Percentiles rank a stretch among this genome's conserved stretches.
phyloP scores from a whole-genome alignment of 2,329 filamentous ascomycete species.

The Fusarium sp. region DNA sequence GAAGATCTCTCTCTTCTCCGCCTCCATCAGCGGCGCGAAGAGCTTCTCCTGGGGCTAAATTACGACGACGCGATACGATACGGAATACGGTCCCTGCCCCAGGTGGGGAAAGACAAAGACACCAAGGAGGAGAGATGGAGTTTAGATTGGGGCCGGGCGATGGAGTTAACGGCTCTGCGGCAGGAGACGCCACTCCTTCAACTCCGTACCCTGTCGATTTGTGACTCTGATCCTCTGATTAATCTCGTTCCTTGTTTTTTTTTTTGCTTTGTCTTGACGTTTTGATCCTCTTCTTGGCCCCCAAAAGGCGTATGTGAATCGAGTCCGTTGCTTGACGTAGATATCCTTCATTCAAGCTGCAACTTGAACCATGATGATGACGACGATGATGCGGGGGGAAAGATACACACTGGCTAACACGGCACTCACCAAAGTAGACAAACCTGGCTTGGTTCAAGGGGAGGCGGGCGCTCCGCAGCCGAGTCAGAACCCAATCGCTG shows the following conservation, averaged over 20 bases:
- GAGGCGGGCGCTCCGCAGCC: constrained; percentile 26
- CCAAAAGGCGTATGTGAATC: constrained; percentile 5
- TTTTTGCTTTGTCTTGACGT: neutral
- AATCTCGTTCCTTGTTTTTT: neutral
- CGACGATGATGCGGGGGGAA: neutral
- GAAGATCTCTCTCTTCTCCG: constrained; percentile 2
- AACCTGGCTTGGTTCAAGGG: constrained; percentile 23
- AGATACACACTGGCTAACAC: neutral
- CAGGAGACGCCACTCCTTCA: constrained; percentile 26
- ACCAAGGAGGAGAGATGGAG: constrained; percentile 11
- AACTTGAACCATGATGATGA: neutral
- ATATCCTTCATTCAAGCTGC: neutral
- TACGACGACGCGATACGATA: neutral
- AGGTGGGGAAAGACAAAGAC: neutral
- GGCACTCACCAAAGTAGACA: neutral
- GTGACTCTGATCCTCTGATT: neutral
- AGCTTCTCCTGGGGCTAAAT: neutral
- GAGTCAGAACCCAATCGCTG: constrained; percentile 38
- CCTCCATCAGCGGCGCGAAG: constrained; percentile 28
- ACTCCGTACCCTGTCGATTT: constrained; percentile 19
- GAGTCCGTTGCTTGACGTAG: neutral
- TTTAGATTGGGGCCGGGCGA: constrained; percentile 18
- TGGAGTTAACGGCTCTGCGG: constrained; percentile 22
- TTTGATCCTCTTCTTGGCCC: constrained; percentile 16
- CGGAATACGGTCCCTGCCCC: neutral